Evolutionary conservation across 2,329 filamentous ascomycete species (phyloP).

Genomic region (Clonostachys sp.): DNA sequence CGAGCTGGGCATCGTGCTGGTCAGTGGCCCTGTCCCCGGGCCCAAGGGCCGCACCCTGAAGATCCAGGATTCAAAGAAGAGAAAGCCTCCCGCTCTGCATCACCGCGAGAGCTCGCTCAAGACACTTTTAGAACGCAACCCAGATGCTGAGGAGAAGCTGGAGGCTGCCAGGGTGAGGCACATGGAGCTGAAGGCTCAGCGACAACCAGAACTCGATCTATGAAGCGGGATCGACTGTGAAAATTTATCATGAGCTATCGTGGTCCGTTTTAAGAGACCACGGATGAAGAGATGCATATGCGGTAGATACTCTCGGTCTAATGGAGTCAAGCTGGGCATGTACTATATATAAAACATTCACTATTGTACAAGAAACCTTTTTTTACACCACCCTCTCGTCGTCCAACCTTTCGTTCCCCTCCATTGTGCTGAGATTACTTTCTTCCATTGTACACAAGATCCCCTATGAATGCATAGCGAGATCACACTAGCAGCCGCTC

Average conservation of each 20-base stretch:
- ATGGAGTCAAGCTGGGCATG: constrained; percentile 11
- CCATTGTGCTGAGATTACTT: too few species aligned
- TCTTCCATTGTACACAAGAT: too few species aligned
- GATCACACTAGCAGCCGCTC: too few species aligned
- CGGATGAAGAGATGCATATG: not conserved
- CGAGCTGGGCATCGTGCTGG: constrained; percentile 80
- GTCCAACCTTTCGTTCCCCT: not conserved
- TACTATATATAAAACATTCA: constrained; percentile 25
- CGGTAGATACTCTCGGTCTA: not conserved
- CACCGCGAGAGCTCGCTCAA: constrained; percentile 40
- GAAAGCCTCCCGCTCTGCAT: constrained; percentile 50
- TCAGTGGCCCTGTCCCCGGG: constrained; percentile 82
- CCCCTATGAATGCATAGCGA: too few species aligned
- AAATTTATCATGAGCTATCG: not conserved
- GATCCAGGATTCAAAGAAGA: constrained; percentile 88
- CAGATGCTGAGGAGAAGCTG: constrained; percentile 37
- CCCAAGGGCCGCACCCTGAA: constrained; percentile 83
- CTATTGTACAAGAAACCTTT: constrained; percentile 8
- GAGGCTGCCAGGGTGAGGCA: constrained; percentile 44
- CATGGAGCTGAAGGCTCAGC: constrained; percentile 46
- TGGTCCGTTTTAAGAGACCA: not conserved
- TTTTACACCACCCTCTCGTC: not conserved
- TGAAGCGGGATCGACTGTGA: not conserved
- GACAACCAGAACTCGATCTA: constrained; percentile 1
- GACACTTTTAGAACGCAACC: constrained; percentile 39